phyloP scores from a whole-genome alignment of 2,329 filamentous ascomycete genomes.

The Penicillium sp. region DNA sequence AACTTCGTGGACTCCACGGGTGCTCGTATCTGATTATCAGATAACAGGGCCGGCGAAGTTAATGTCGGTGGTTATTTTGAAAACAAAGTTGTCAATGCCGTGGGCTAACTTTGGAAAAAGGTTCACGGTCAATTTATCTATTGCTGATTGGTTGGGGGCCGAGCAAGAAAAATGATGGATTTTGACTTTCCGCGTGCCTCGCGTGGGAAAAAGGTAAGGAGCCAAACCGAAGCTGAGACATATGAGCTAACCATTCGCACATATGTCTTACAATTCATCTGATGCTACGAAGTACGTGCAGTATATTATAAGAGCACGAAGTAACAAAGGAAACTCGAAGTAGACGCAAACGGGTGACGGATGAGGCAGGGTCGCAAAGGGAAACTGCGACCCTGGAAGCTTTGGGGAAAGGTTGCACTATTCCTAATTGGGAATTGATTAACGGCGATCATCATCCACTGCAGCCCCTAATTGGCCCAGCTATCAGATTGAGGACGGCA shows the following conservation, averaged over 20 bases:
- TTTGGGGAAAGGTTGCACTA: neutral
- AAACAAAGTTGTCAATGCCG: neutral
- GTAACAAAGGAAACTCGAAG: too few species aligned
- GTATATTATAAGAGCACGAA: neutral
- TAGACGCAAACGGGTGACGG: conserved; percentile 4
- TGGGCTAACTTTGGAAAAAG: too few species aligned
- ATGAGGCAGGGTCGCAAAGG: neutral
- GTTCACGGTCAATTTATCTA: neutral
- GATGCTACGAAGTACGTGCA: neutral
- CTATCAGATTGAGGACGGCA: neutral
- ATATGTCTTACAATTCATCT: neutral
- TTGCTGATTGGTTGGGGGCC: neutral
- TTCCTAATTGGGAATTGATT: neutral
- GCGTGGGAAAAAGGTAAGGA: neutral
- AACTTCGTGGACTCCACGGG: neutral
- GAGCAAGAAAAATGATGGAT: neutral
- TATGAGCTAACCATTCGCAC: neutral
- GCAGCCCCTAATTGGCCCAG: neutral
- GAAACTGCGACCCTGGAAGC: neutral
- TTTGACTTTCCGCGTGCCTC: neutral
- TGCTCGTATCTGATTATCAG: neutral
- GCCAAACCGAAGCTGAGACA: neutral
- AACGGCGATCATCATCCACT: neutral
- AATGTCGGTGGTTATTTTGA: neutral
- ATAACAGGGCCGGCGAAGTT: neutral